Evolutionary conservation across 768 basidiomycete genomes (phyloP).

Genomic region (Termitomyces sp.): DNA sequence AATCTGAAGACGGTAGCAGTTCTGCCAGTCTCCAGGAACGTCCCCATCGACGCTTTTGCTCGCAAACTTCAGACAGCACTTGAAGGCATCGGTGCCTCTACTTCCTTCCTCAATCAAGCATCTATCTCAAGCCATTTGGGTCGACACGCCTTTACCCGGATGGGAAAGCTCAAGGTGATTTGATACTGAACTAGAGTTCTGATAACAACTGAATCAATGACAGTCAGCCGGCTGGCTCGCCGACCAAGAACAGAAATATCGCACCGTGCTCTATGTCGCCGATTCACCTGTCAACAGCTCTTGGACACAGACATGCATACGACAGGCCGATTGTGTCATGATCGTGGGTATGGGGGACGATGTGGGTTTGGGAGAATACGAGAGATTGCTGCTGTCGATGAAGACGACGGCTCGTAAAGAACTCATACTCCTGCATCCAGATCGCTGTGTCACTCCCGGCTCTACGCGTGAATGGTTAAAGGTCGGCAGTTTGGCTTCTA

Average conservation of each 20-base stretch:
- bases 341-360: slow-evolving; percentile 94
- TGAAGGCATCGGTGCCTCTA: slow-evolving; percentile 91
- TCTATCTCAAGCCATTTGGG: slow-evolving; percentile 90
- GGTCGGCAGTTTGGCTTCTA: slow-evolving; percentile 33
- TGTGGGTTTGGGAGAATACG: slow-evolving; percentile 88
- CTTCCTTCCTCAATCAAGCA: slow-evolving; percentile 90
- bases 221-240: slow-evolving; percentile 78
- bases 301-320: slow-evolving; percentile 98
- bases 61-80: slow-evolving; percentile 83
- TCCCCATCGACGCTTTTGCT: slow-evolving; percentile 88
- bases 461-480: slow-evolving; percentile 96
- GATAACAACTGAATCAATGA: neutral
- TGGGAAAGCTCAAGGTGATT: slow-evolving; percentile 94
- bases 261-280: slow-evolving; percentile 92
- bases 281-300: slow-evolving; percentile 93
- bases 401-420: slow-evolving; percentile 99
- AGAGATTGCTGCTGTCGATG: slow-evolving; percentile 86
- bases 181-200: neutral
- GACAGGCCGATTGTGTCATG: slow-evolving; percentile 95
- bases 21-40: slow-evolving; percentile 78
- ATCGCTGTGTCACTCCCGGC: slow-evolving; percentile 82
- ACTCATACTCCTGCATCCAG: slow-evolving; percentile 88
- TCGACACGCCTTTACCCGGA: slow-evolving; percentile 89
- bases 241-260: slow-evolving; percentile 90
- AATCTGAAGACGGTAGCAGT: slow-evolving; percentile 95